Evolutionary conservation across 2,329 filamentous ascomycete genomes (phyloP), one percentile per base, ranked within the genome.

Genomic region (Epichloe festucae): DNA sequence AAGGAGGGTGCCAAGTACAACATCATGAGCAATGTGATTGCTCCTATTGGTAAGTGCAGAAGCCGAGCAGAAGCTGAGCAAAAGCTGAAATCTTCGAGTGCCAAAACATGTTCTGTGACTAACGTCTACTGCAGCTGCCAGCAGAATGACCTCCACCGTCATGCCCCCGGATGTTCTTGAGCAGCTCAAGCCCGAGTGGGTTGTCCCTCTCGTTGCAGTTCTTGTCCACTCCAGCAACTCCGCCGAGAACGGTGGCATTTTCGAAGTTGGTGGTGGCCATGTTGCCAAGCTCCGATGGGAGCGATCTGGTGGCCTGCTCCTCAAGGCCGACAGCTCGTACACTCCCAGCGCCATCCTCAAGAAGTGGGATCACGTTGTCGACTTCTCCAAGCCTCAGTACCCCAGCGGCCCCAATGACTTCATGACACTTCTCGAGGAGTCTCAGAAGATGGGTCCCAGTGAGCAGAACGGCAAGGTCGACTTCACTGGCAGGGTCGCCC

Each of bases 1-100:
- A 97, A 97, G 77, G 93, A 98, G 75, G 93, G 93, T 59, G 76
- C 81, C 66, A 97, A 97, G 73, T 98, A 98, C 76, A 97, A 97
- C 78, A 97, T 98, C 60, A 73, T 95, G 62, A 82, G 78, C 75
- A 98, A 98, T 70, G 88, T 88, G 62, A 94, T 98, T 72, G 89
- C 93, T 17, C 93, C 93, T 50, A 90, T 96, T 64, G 70, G 69
- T 72, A 66, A 53, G 69, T 56, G n/a, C 51, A 31, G 3, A 31
- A 31, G 27, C 27, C 7, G 27, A 8, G 27, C 27, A 27, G 27
- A 8, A 31, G 21, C 23, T 2, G 23, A 7, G 23, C 23, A 31
- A 10, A 31, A 31, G 10, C 31, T 31, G 10, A 2, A 11, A 4
- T 31, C 31, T 31, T 1, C 31, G 8, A 11, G 31, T 31, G 31